These are phyloP conservation scores for Erythrophleum fordii DNA, from an alignment of 306 rosid species.

Conservation along the genomic window DNA sequence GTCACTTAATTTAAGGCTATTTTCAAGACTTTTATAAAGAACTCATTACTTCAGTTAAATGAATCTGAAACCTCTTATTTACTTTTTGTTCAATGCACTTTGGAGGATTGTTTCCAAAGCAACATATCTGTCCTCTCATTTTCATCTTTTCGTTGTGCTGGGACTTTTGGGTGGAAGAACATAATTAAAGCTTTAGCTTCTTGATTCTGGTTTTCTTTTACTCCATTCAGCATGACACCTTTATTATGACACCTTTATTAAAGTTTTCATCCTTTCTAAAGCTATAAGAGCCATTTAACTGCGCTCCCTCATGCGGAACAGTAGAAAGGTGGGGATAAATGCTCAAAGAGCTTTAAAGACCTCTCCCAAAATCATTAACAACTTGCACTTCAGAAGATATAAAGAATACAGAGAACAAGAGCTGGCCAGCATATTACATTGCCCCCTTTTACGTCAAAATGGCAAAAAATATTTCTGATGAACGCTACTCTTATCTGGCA, in stretches of 20 bases:
- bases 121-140: not conserved
- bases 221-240: not conserved
- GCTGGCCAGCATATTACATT: conserved; percentile 39
- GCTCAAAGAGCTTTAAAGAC: conserved; percentile 33
- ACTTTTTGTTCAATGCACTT: not conserved
- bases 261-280: conserved; percentile 13
- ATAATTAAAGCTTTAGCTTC: not conserved
- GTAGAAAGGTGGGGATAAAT: conserved; percentile 28
- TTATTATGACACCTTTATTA: too few species aligned
- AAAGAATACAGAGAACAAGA: conserved; percentile 34
- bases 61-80: not conserved
- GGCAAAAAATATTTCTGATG: conserved; percentile 14
- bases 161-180: not conserved
- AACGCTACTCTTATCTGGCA: conserved; percentile 63
- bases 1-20: too few species aligned
- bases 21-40: too few species aligned
- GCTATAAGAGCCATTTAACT: conserved; percentile 25
- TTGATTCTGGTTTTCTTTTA: not conserved
- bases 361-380: conserved; percentile 45
- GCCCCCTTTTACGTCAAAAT: not conserved
- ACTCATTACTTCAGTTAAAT: not conserved
- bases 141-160: not conserved
- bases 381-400: conserved; percentile 40
- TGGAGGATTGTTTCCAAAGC: not conserved
- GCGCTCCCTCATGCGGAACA: conserved; percentile 26